phyloP scores from a whole-genome alignment of 306 rosid species.

The Prunus mume region DNA sequence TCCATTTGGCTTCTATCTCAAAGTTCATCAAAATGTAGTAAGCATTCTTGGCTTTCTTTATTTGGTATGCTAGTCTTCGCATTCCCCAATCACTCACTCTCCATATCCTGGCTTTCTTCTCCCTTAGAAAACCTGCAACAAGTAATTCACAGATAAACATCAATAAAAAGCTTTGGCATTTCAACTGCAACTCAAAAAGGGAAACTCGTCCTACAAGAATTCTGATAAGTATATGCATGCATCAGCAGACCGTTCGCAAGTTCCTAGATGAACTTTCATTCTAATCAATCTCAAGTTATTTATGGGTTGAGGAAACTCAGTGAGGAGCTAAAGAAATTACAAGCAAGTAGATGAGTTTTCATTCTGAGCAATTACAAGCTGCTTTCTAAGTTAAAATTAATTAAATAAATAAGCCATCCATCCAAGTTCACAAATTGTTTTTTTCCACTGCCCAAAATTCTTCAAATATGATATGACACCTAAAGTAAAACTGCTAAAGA shows the following conservation, averaged over 20 bases:
- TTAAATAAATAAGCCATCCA: neutral
- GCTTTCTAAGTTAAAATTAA: neutral
- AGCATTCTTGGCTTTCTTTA: slow-evolving; percentile 72
- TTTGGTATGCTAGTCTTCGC: slow-evolving; percentile 80
- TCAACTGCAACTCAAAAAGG: neutral
- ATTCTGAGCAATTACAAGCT: neutral
- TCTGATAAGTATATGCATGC: neutral
- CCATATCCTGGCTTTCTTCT: slow-evolving; percentile 89
- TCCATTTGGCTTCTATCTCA: slow-evolving; percentile 80
- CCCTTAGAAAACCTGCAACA: slow-evolving; percentile 72
- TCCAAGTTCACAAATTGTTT: neutral
- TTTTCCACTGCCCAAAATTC: neutral
- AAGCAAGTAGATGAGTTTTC: too few relatives aligned
- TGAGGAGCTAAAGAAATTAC: neutral
- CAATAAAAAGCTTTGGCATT: slow-evolving; percentile 17
- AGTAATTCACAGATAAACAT: neutral
- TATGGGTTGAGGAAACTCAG: neutral
- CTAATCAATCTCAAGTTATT: neutral
- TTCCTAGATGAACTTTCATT: slow-evolving; percentile 1
- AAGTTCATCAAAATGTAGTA: slow-evolving; percentile 84
- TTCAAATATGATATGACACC: slow-evolving; percentile 1
- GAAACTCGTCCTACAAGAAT: neutral
- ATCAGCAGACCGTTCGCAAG: neutral
- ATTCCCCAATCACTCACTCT: slow-evolving; percentile 90
- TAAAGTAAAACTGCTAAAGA: neutral